These are phyloP conservation scores for Phaeolepiota aurea DNA, from an alignment of 768 basidiomycete species.

Conservation along the genomic window DNA sequence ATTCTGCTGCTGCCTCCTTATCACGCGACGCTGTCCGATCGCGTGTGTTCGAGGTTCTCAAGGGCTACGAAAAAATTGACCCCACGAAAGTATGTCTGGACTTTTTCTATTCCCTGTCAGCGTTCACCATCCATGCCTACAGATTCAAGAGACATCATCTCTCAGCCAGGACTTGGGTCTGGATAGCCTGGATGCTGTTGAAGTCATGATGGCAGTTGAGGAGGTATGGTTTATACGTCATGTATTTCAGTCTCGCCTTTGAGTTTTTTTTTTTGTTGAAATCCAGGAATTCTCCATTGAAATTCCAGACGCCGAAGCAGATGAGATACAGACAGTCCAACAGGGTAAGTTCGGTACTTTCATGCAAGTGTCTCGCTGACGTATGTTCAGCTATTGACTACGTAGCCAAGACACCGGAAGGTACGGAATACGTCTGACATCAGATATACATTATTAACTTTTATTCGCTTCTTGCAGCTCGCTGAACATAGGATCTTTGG, in stretches of 20 bases:
- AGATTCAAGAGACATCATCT: constrained; percentile 61
- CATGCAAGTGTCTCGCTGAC: constrained; percentile 11
- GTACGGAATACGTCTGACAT: constrained; percentile 25
- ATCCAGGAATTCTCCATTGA: constrained; percentile 99
- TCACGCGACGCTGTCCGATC: constrained; percentile 59
- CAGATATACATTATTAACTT: constrained; percentile 1
- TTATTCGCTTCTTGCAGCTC: constrained; percentile 30
- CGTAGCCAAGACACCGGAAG: constrained; percentile 88
- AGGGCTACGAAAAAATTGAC: constrained; percentile 87
- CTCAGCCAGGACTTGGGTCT: constrained; percentile 83
- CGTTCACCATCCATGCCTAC: constrained; percentile 1
- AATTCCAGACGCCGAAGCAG: constrained; percentile 95
- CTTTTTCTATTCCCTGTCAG: background rate
- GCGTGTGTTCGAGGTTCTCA: constrained; percentile 76
- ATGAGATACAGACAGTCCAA: constrained; percentile 84
- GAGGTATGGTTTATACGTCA: constrained; percentile 41
- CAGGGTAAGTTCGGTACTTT: constrained; percentile 51
- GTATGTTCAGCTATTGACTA: constrained; percentile 78
- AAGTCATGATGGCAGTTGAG: constrained; percentile 98
- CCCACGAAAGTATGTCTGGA: constrained; percentile 47
- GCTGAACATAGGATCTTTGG: constrained; percentile 23
- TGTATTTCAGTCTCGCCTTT: constrained; percentile 5
- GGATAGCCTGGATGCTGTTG: constrained; percentile 94
- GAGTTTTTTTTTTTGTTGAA: constrained; percentile 5
- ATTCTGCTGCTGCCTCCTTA: constrained; percentile 61